Percentiles rank a stretch among this genome's conserved stretches.
These are phyloP conservation scores for Pseudonitzschia multiseries DNA, from an alignment of 108 stramenopile species.

Conservation along the genomic window DNA sequence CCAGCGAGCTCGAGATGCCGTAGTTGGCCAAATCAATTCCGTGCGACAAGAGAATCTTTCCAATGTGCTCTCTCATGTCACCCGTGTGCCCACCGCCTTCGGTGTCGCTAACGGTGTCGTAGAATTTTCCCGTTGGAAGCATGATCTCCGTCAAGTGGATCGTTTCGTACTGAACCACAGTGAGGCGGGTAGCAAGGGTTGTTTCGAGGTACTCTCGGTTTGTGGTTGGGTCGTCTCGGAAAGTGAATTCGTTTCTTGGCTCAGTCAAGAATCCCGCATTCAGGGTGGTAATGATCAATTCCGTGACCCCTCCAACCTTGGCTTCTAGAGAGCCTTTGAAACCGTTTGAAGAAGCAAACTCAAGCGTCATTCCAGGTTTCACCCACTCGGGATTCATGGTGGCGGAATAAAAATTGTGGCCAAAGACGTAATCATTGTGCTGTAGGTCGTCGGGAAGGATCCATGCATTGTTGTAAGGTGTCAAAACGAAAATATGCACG, in stretches of 20 bases:
- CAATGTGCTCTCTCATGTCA: conserved; percentile 5
- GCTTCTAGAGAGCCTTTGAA: background rate
- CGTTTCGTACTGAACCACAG: conserved; percentile 2
- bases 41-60: background rate
- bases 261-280: conserved; percentile 1
- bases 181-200: background rate
- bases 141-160: background rate
- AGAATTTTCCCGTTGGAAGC: background rate
- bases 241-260: conserved; percentile 1
- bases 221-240: background rate
- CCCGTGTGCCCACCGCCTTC: background rate
- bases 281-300: conserved; percentile 4
- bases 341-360: background rate
- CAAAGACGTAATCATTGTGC: conserved; percentile 5
- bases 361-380: background rate
- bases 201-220: conserved; percentile 1
- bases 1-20: background rate
- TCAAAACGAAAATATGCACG: background rate
- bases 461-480: background rate
- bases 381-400: background rate
- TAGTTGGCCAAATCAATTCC: conserved; percentile 14
- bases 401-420: conserved; percentile 8
- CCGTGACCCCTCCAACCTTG: conserved; percentile 1
- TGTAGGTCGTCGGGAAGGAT: background rate
- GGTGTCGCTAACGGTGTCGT: background rate